Conservation (phyloP, 139 green algal genomes). For the Chlorella sp. region DNA sequence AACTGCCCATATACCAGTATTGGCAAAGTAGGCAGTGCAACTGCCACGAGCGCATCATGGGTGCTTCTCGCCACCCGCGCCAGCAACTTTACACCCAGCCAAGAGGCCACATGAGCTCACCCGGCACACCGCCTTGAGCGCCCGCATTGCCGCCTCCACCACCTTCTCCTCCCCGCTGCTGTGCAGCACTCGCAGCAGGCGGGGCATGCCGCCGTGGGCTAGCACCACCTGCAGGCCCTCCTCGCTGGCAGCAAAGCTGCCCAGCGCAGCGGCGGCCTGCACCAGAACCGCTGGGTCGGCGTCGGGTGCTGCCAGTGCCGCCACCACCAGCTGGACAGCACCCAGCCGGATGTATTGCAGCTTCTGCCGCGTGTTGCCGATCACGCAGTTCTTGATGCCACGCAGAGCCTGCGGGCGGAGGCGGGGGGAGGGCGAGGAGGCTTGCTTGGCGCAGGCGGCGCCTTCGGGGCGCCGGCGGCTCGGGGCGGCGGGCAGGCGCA, state of each 20-base stretch:
- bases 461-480: background rate
- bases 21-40: no score
- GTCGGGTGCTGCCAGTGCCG: slow-evolving; percentile 56
- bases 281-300: slow-evolving; percentile 51
- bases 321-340: slow-evolving; percentile 62
- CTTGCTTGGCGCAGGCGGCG: background rate
- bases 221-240: slow-evolving; percentile 52
- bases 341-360: slow-evolving; percentile 64
- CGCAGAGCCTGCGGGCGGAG: slow-evolving; percentile 54
- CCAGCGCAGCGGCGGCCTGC: slow-evolving; percentile 52
- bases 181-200: slow-evolving; percentile 62
- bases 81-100: background rate
- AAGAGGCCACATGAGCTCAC: background rate
- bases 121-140: slow-evolving; percentile 67
- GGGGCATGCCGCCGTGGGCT: slow-evolving; percentile 63
- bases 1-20: no score
- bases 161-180: slow-evolving; percentile 53
- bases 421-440: background rate
- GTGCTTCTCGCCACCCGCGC: no score
- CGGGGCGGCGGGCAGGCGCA: no score
- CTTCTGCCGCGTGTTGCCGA: slow-evolving; percentile 78
- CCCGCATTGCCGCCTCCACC: slow-evolving; percentile 66
- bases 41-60: no score
- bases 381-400: slow-evolving; percentile 78
- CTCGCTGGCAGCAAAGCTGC: slow-evolving; percentile 37